Evolutionary conservation across 805 yeast genomes (phyloP).

Genomic region (Groenewaldozyma tartarivorans): DNA sequence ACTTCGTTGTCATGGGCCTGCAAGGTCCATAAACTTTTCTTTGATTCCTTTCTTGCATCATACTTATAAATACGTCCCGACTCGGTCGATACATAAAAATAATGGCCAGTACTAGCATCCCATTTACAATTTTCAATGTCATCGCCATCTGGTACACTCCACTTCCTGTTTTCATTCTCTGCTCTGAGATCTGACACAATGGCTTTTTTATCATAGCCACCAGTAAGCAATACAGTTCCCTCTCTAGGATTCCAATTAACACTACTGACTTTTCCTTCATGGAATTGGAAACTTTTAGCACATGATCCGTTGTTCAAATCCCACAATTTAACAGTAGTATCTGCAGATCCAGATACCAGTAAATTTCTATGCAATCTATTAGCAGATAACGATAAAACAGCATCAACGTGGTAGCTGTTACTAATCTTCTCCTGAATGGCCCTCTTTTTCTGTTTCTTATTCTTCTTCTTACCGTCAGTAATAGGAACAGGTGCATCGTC

Average conservation of each 20-base stretch:
- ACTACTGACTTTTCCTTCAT: slow-evolving; percentile 72
- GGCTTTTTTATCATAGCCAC: slow-evolving; percentile 87
- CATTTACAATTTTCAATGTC: slow-evolving; percentile 80
- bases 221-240: slow-evolving; percentile 56
- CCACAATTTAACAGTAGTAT: slow-evolving; percentile 91
- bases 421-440: slow-evolving; percentile 38
- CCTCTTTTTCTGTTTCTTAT: slow-evolving; percentile 43
- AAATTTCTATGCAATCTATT: slow-evolving; percentile 74
- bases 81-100: slow-evolving; percentile 83
- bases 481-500: slow-evolving; percentile 28
- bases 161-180: slow-evolving; percentile 44
- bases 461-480: slow-evolving; percentile 21
- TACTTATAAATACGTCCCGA: slow-evolving; percentile 81
- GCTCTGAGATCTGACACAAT: slow-evolving; percentile 73
- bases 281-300: slow-evolving; percentile 71
- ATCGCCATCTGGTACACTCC: slow-evolving; percentile 55
- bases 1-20: slow-evolving; percentile 97
- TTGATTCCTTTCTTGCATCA: slow-evolving; percentile 60
- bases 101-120: slow-evolving; percentile 44
- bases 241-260: slow-evolving; percentile 72
- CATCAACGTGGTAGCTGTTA: slow-evolving; percentile 85
- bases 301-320: slow-evolving; percentile 69
- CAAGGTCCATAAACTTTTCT: slow-evolving; percentile 79
- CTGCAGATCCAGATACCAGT: slow-evolving; percentile 92
- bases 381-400: slow-evolving; percentile 79